phyloP scores from a whole-genome alignment of 257 asterid genomes.

The Ajuga chamaepitys region DNA sequence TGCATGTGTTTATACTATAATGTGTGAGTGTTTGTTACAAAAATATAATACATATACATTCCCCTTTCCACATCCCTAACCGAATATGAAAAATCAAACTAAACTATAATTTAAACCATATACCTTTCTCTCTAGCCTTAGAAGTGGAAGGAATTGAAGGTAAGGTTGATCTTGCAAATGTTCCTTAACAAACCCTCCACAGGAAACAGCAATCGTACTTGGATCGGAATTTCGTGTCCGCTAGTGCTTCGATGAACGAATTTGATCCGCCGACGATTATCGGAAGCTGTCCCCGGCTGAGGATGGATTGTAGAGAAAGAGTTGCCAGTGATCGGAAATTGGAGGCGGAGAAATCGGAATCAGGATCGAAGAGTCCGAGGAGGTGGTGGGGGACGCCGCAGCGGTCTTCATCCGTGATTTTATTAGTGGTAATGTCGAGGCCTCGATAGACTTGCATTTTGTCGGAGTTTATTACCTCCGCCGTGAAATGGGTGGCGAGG shows the following conservation, averaged over 20 bases:
- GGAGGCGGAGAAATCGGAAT: conserved; percentile 31
- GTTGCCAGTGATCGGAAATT: conserved; percentile 25
- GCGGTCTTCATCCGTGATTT: conserved; percentile 57
- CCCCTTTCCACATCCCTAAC: no score
- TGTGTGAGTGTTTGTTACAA: no score
- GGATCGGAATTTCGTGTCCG: conserved; percentile 23
- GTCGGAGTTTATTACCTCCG: conserved; percentile 66
- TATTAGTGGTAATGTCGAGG: conserved; percentile 62
- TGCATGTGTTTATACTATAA: no score
- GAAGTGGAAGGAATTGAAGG: no score
- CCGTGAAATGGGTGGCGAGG: conserved; percentile 50
- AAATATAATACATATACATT: no score
- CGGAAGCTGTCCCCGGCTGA: conserved; percentile 21
- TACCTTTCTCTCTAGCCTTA: no score
- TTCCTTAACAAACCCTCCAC: no score
- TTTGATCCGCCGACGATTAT: conserved; percentile 44
- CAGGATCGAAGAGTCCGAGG: conserved; percentile 27
- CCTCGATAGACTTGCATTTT: conserved; percentile 69
- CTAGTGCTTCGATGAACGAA: conserved; percentile 30
- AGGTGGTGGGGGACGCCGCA: conserved; percentile 64
- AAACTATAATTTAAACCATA: no score
- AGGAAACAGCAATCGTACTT: conserved; percentile 53
- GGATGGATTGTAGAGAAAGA: conserved; percentile 13
- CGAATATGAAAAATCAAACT: no score
- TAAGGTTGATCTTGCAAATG: no score